Evolutionary conservation across 2,329 filamentous ascomycete genomes (phyloP), one percentile per base, ranked within the genome.

Genomic region (Microthyrium microscopicum): DNA sequence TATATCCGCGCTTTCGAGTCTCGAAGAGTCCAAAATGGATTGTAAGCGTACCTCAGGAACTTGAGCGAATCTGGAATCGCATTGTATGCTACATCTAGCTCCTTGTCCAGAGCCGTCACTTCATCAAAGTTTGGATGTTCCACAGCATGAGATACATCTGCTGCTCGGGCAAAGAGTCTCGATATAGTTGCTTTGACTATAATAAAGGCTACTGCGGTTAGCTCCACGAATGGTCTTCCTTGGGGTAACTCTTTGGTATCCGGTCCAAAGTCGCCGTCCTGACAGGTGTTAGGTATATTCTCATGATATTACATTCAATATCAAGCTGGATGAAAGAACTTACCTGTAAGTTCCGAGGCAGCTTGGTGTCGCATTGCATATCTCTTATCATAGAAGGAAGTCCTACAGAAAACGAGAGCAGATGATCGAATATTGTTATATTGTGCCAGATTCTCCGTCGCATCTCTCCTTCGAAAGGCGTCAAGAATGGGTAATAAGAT

Each of bases 361-460:
- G 35, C 27, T 49, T 45, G 28, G 50, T 55, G 37, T 58, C 54
- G 34, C 47, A 53, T 37, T 54, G 51, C 5, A 52, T 46, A 16
- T 53, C 34, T 25, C 51, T 49, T 15, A 55, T 44, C 4, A 48
- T 48, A 3, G 52, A 49, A 2, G 47, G 42, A 20, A 54, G 45
- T 0, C 54, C 55, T 5, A 46, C 43, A 24, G 53, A 48, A 5
- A 56, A 38, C 2, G 53, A 50, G 2, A 52, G 47, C 35, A 55
- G 51, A 15, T 61, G 37, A 29, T 57, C 53, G 18, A 59, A 40
- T 36, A 61, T 56, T 8, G 58, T 36, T 5, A 61, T 52, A 0
- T 57, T 58, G 11, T 50, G 47, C 58, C 58, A 62, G 4, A 61
- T 36, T 12, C 57, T 49, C n/a, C 58, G 51, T n/a, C 57, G 53